Base-by-base conservation (phyloP, 345 rosid species). In the Anacardium occidentale region DNA sequence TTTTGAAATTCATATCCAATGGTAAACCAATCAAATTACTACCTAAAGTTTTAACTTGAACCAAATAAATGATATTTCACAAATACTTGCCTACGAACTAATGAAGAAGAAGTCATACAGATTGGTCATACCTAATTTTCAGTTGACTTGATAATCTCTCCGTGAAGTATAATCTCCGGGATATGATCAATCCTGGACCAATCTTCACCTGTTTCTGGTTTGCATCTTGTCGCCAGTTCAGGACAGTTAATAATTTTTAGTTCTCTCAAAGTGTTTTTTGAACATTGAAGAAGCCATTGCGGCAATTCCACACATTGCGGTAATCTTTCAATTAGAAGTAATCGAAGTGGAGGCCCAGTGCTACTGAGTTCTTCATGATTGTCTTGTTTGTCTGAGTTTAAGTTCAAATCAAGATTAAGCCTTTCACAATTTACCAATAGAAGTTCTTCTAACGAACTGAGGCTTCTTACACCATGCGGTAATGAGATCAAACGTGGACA, bases 151-250 rank as follows among this genome's bases (percentile, higher is more conserved):
- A 78, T 42, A 40, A 65, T 73, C 72, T 59, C 47, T n/a, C 68
- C 71, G 18, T 78, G 75, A 10, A 82, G 62, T n/a, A 34, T 6
- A 26, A 78, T 57, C 10, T 60, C 24, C 10, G 51, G 71, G 47
- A 78, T 2, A 57, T 78, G 78, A 50, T 80, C 68, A 21, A 82
- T 78, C 53, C 68, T 75, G 10, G 32, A 48, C 82, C 82, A 82
- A 75, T 76, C 82, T 7, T 70, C 52, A 32, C 82, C 62, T 22
- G 61, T 48, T 21, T 17, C 66, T 13, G 62, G 57, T 13, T 59
- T 7, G 17, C 76, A 78, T 45, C 68, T 37, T 26, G 26, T 67
- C 25, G 53, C 45, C 51, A 78, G 45, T 2, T 47, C 74, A 18
- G 42, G 48, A 47, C 78, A 75, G 13, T 44, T 15, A 22, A 11